Percentiles rank a stretch among this genome's conserved stretches.
These are phyloP conservation scores for Cinchona pubescens DNA, from an alignment of 257 asterid genomes.

Conservation along the genomic window DNA sequence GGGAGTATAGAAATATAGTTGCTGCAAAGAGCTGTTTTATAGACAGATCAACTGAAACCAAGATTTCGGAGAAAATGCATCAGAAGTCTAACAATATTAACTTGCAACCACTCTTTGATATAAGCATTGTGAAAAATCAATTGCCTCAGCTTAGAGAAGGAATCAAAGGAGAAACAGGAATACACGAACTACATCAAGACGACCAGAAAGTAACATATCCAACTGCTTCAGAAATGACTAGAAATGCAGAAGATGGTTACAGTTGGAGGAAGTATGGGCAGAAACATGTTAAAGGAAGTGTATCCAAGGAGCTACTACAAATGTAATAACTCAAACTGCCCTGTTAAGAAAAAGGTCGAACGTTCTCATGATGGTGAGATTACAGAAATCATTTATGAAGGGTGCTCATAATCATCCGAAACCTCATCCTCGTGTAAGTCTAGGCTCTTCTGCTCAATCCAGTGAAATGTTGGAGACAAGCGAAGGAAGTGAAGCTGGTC, in stretches of 20 bases:
- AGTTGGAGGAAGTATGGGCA: slow-evolving; percentile 82
- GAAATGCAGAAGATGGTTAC: slow-evolving; percentile 58
- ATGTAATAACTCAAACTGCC: slow-evolving; percentile 56
- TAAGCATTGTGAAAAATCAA: background rate
- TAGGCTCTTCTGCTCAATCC: slow-evolving; percentile 11
- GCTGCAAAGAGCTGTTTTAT: slow-evolving; percentile 11
- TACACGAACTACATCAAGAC: slow-evolving; percentile 8
- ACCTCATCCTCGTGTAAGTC: slow-evolving; percentile 37
- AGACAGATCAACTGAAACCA: slow-evolving; percentile 20
- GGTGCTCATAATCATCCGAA: slow-evolving; percentile 68
- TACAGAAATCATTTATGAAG: slow-evolving; percentile 57
- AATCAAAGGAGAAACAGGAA: slow-evolving; percentile 20
- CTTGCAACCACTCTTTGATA: slow-evolving; percentile 4
- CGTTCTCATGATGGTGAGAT: slow-evolving; percentile 55
- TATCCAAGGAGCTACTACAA: slow-evolving; percentile 69
- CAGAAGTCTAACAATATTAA: background rate
- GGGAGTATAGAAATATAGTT: slow-evolving; percentile 24
- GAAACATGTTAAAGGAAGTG: slow-evolving; percentile 79
- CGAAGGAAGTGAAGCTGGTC: slow-evolving; percentile 27
- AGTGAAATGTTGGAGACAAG: slow-evolving; percentile 28
- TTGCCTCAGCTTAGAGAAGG: slow-evolving; percentile 16
- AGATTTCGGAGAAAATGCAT: slow-evolving; percentile 10
- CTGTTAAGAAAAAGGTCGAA: slow-evolving; percentile 65
- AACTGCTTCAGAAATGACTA: slow-evolving; percentile 28
- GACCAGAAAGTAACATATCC: slow-evolving; percentile 24